Base-by-base conservation (phyloP, 179 eudicot species). In the Silene coronaria region DNA sequence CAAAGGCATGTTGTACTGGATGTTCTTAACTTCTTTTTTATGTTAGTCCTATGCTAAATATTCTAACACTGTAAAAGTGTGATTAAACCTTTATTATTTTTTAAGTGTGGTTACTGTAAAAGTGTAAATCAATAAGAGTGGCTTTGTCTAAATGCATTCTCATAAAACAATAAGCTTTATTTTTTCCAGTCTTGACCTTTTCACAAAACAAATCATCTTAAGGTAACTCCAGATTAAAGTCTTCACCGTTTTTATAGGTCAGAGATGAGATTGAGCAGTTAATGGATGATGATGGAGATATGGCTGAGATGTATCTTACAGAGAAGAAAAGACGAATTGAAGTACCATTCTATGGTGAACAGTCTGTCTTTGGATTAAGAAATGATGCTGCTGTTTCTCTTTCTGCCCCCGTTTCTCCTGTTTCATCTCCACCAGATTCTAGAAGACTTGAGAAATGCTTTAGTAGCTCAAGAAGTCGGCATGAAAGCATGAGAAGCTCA, bases 271-370 rank as follows among this genome's bases (percentile, higher is more conserved):
- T 95, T 87, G 99, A 95, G 86, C 97, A 95, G 79, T 87, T 95
- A 46, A 92, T 95, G 97, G 99, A 95, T 80, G 99, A 95, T 85
- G 99, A 95, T 86, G 99, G 97, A 28, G 99, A 95, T 82, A 95
- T 95, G 99, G 99, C 98, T 68, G 98, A 94, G 78, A 92, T 94
- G 98, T 92, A 94, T 81, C 92, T 94, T 17, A 90, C 98, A 38
- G 99, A 95, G 80, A 95, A 95, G 88, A 95, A 92, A 83, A 82
- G 80, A 0, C 86, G 91, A 51, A 86, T 89, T 90, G 99, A 95
- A 70, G 83, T 87, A 72, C 79, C 91, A 27, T 75, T 81, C 67
- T 88, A 86, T 77, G 97, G 93, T 36, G 97, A 95, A 70, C 97
- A 90, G 84, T 89, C 98, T 36, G n/a, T 87, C 70, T 70, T 83